A percentile compares a stretch with the other conserved stretches of the same genome.
Conservation (phyloP, 495 filamentous ascomycete genomes). For the Annulohypoxylon moriforme region DNA sequence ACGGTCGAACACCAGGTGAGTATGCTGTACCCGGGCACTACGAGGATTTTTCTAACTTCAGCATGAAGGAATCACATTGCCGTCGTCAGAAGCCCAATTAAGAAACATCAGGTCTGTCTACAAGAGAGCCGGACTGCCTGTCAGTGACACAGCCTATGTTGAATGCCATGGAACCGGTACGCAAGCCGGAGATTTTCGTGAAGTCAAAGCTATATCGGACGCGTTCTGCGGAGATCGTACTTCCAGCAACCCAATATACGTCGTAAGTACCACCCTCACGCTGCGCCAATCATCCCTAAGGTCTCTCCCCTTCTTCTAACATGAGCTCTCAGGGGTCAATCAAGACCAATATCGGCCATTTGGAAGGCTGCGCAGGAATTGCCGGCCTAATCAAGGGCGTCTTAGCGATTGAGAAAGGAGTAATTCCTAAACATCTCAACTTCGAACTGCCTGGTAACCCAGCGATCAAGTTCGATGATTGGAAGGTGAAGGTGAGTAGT, state of each 20-base stretch:
- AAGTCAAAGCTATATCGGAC: conserved; percentile 58
- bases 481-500: conserved; percentile 48
- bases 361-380: conserved; percentile 57
- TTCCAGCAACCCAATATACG: conserved; percentile 44
- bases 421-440: conserved; percentile 58
- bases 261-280: conserved; percentile 16
- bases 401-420: conserved; percentile 62
- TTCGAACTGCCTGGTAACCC: conserved; percentile 58
- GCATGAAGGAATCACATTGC: conserved; percentile 46
- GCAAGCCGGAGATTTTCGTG: conserved; percentile 66
- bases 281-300: not conserved
- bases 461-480: conserved; percentile 49
- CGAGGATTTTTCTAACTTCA: conserved; percentile 6
- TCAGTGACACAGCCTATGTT: conserved; percentile 59
- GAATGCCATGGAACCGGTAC: conserved; percentile 64
- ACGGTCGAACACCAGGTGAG: conserved; percentile 58
- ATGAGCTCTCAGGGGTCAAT: conserved; percentile 43
- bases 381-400: conserved; percentile 62
- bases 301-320: not conserved
- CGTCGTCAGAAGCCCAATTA: conserved; percentile 57
- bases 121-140: conserved; percentile 55
- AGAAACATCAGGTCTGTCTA: conserved; percentile 60
- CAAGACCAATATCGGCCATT: conserved; percentile 59
- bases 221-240: conserved; percentile 54
- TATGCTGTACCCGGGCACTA: not conserved